Evolutionary conservation across 305 asterid genomes (phyloP), one percentile per base, ranked within the genome.

Genomic region (Solanum hybrid): DNA sequence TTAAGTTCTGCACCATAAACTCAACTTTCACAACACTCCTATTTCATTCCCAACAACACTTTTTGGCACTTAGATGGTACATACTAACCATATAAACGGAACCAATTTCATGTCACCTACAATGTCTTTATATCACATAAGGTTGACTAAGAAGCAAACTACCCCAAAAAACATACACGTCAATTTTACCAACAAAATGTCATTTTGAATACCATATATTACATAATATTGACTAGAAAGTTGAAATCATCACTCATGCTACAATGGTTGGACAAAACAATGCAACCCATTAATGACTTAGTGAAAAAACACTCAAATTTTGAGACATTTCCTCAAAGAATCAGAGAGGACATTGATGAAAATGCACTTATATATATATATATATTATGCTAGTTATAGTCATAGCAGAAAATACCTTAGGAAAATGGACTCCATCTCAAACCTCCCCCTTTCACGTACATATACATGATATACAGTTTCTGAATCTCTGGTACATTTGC

Each of bases 381-480:
- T 64, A 64, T 64, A 60, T 20, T 80, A 40, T 26, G 86, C 14
- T 78, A 27, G 26, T 51, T 84, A 31, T 29, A 20, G 22, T 31
- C 51, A 22, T 22, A 32, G 31, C 34, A 56, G 34, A 60, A 27
- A 31, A 89, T 95, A 97, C 99, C 99, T 95, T 84, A 96, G 88
- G 95, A 95, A 96, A 91, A 97, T 35, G 86, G 99, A 96, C 92
- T 93, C 94, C 99, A 92, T 88, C 73, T 94, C 92, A 79, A 97
- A 93, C 92, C 96, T 93, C 92, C 99, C 99, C 89, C 99, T 94
- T 95, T 97, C 99, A 78, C 99, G 92, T 14, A 92, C 97, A 89
- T 93, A 97, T 64, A 96, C 34, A 91, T 96, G 99, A 93, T 96
- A 94, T 16, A 92, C 88, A 78, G 97, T 94, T 90, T 91, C 89